Evolutionary conservation across 2,329 filamentous ascomycete genomes (phyloP), one percentile per base, ranked within the genome.

Genomic region (Fusarium sp.): DNA sequence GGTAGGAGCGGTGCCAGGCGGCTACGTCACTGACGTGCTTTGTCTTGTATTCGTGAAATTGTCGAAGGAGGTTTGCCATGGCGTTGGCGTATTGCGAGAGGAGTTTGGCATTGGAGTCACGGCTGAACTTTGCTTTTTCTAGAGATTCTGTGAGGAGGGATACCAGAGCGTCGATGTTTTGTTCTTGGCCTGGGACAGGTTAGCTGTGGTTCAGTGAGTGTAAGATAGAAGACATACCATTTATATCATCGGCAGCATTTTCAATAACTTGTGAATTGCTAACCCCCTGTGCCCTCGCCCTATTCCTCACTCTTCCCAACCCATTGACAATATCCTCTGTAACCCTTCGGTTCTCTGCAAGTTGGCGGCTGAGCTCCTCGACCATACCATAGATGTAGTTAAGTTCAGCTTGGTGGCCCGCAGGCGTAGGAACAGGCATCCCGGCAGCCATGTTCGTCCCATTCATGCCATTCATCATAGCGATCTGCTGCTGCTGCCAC

Each of bases 351-450:
- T 91, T 91, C 58, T 91, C 89, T 18, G 89, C 87, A 36, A 92
- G 84, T 78, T 91, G 89, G 39, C 88, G 87, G 76, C 90, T 91
- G 54, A 92, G 84, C 79, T 91, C 89, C 77, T 92, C 90, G 17
- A 92, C 90, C 88, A 92, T 90, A 73, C 86, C 85, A 79, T 92
- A 91, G 78, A 92, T 91, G 81, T 91, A 90, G 79, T 91, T 91
- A 69, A 92, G 86, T 81, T 92, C 90, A 59, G 90, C 88, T 80
- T 92, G 90, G 79, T 92, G 90, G 54, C 90, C 90, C 24, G 90
- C 90, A n/a, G 90, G 90, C 22, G 89, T 90, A 20, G 90, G 90
- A 49, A 87, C 85, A 54, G 86, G 84, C 65, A 87, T 85, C 68
- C 84, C 85, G 38, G 82, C 82, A 35, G 84, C 81, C 82, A 86